Evolutionary conservation across 164 flowering plant genomes (phyloP).

Genomic region (Vitis riparia): DNA sequence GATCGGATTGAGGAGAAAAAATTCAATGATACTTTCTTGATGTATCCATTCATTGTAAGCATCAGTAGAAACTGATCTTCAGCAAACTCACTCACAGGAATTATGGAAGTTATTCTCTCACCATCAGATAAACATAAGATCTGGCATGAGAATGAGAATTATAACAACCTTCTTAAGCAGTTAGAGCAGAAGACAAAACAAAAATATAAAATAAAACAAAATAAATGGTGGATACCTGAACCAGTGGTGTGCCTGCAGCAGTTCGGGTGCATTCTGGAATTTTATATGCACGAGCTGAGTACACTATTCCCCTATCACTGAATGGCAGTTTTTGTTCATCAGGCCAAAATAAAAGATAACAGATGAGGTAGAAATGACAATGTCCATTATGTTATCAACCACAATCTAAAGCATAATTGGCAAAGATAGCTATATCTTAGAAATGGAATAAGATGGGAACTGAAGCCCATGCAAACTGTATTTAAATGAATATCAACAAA

Average conservation of each 20-base stretch:
- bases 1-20: constrained; percentile 81
- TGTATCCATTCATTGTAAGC: constrained; percentile 94
- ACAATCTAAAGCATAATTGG: too few species aligned
- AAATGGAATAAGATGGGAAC: too few species aligned
- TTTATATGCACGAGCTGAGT: constrained; percentile 89
- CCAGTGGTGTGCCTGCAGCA: constrained; percentile 94
- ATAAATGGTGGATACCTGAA: constrained; percentile 56
- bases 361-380: too few species aligned
- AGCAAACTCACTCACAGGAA: constrained; percentile 88
- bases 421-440: too few species aligned
- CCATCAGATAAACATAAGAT: constrained; percentile 85
- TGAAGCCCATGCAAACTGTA: too few species aligned
- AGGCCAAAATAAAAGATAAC: neutral
- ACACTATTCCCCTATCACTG: constrained; percentile 94
- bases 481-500: too few species aligned
- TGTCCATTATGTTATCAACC: too few species aligned
- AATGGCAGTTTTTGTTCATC: constrained; percentile 1
- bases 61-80: constrained; percentile 83
- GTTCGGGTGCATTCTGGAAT: constrained; percentile 86
- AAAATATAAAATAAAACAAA: neutral
- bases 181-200: neutral
- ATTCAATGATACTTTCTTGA: constrained; percentile 85
- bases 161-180: neutral
- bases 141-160: constrained; percentile 39
- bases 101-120: constrained; percentile 91